These are phyloP conservation scores for Cytospora paraplurivora DNA, from an alignment of 2,329 filamentous ascomycete genomes.

Conservation along the genomic window DNA sequence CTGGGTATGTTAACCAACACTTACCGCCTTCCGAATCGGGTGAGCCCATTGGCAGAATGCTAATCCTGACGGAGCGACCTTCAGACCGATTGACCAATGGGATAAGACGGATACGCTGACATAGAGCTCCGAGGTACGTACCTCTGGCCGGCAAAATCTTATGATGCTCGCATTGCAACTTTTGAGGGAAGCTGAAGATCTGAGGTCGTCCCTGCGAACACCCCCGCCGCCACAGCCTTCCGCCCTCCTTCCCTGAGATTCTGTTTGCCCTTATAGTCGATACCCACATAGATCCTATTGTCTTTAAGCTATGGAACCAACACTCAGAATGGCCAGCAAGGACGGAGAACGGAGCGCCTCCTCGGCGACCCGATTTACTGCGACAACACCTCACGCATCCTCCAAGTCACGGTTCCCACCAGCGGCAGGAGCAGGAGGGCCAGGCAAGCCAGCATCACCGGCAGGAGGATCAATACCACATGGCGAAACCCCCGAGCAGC, in stretches of 20 bases:
- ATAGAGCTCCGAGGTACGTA: neutral
- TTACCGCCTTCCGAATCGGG: slow-evolving; percentile 11
- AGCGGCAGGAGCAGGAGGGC: slow-evolving; percentile 26
- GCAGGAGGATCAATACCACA: slow-evolving; percentile 30
- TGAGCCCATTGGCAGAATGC: slow-evolving; percentile 3
- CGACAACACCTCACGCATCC: slow-evolving; percentile 69
- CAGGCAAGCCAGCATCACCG: slow-evolving; percentile 21
- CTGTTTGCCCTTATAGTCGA: neutral
- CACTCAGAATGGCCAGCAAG: slow-evolving; percentile 23
- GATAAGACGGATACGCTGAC: neutral
- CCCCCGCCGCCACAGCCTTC: neutral
- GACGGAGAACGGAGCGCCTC: slow-evolving; percentile 61
- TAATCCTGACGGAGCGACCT: neutral
- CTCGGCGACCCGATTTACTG: slow-evolving; percentile 79
- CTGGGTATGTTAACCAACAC: neutral
- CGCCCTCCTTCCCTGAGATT: neutral
- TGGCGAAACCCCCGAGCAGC: slow-evolving; percentile 67
- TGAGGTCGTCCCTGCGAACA: neutral
- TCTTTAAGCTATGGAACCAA: neutral
- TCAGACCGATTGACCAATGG: slow-evolving; percentile 5
- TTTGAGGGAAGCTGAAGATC: neutral
- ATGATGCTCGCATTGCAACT: slow-evolving; percentile 17
- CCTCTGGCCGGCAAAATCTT: slow-evolving; percentile 21
- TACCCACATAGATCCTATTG: neutral
- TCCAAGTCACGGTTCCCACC: slow-evolving; percentile 50